Base-by-base conservation (phyloP, 1,284 basidiomycete genomes). In the Takashimella tepidaria region DNA sequence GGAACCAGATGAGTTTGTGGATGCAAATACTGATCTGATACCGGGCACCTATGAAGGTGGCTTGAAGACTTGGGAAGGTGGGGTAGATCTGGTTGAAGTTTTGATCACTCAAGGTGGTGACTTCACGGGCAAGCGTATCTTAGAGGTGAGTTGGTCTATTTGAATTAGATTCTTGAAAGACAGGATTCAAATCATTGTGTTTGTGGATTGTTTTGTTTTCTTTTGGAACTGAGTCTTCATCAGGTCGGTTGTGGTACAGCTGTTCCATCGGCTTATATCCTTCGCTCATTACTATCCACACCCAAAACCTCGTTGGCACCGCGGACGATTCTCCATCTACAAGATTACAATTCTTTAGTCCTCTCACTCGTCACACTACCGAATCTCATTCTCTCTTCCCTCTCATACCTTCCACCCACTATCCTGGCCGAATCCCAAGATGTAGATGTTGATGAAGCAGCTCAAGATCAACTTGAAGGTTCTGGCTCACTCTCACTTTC, bases 41-140 rank as follows among this genome's bases (percentile, higher is more conserved):
- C 89, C 92, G 1, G 87, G 92, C 0, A 81, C 92, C 0, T 98
- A 98, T 67, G 95, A 98, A 75, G 95, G 95, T 13, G 95, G 95
- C 0, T 73, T 98, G 52, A 98, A 98, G 76, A 97, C 92, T 2
- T 98, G 95, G 95, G 95, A 98, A 73, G 96, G 92, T 59, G 88
- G 89, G 37, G 74, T 93, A 13, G 95, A 98, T 73, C 79, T 98
- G 0, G 88, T 87, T 0, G 79, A 77, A 41, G 70, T 76, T 21
- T 46, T 74, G 31, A 49, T 27, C 5, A 8, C 31, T 8, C 5
- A 26, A 56, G 2, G 47, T 50, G 31, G 31, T 47, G 25, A 37
- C 31, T 37, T 37, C 31, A 16, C 31, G 60, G 82, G 83, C 0
- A 80, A 78, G 59, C 75, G 80, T 1, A 69, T 87, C 1, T 63